Evolutionary conservation across 1,284 basidiomycete species (phyloP).

Genomic region (Naganishia sp.): DNA sequence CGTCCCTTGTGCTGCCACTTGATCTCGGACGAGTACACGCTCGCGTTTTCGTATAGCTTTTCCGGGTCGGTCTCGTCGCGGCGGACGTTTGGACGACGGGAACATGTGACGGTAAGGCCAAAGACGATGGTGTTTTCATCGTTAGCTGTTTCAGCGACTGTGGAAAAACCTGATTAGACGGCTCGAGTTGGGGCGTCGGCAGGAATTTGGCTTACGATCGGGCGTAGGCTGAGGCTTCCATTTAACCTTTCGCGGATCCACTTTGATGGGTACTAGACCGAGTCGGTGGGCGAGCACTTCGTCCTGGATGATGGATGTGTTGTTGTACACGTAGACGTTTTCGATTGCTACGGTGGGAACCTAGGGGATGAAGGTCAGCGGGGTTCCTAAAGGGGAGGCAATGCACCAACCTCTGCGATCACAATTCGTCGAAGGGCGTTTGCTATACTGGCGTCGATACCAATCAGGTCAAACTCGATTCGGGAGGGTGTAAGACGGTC

Average conservation of each 20-base stretch:
- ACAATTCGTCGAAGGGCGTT: slow-evolving; percentile 91
- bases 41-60: slow-evolving; percentile 65
- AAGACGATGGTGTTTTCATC: slow-evolving; percentile 95
- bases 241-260: slow-evolving; percentile 69
- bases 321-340: slow-evolving; percentile 91
- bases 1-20: slow-evolving; percentile 84
- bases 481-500: slow-evolving; percentile 75
- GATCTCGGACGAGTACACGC: slow-evolving; percentile 76
- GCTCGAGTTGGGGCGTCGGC: not conserved
- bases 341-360: slow-evolving; percentile 93
- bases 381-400: not conserved
- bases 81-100: slow-evolving; percentile 59
- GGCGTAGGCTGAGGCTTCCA: slow-evolving; percentile 33
- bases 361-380: slow-evolving; percentile 54
- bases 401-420: slow-evolving; percentile 77
- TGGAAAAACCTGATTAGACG: not conserved
- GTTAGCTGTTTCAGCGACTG: slow-evolving; percentile 63
- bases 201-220: slow-evolving; percentile 4
- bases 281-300: slow-evolving; percentile 90
- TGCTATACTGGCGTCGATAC: slow-evolving; percentile 93
- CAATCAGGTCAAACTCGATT: slow-evolving; percentile 92
- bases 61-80: slow-evolving; percentile 65
- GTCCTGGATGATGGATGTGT: slow-evolving; percentile 91
- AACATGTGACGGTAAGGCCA: slow-evolving; percentile 71
- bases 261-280: slow-evolving; percentile 83